phyloP scores from a whole-genome alignment of 2,329 filamentous ascomycete species.

The Verticillium isaacii region DNA sequence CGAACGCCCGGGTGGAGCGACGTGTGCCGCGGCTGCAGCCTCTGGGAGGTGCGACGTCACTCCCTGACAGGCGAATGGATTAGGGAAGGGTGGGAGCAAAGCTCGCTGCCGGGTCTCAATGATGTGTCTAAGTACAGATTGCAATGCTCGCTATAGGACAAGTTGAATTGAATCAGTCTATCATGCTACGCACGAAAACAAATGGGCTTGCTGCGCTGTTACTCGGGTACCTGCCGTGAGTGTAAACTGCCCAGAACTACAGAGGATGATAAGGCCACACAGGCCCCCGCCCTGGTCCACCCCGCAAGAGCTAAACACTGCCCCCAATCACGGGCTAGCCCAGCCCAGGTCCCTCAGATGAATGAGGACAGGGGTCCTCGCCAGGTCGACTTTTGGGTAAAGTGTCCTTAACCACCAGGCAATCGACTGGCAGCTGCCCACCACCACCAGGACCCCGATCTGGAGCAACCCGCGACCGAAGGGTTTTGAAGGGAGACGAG shows the following conservation, averaged over 20 bases:
- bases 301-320: conserved; percentile 1
- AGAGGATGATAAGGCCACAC: neutral
- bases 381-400: conserved; percentile 11
- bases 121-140: conserved; percentile 2
- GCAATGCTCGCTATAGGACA: neutral
- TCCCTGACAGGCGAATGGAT: neutral
- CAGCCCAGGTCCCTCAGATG: neutral
- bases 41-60: neutral
- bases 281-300: neutral
- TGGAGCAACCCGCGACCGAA: neutral
- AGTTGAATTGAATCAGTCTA: neutral
- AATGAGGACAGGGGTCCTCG: neutral
- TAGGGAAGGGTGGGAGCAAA: neutral
- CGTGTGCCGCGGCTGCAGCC: neutral
- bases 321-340: conserved; percentile 10
- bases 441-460: neutral
- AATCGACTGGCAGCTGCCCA: neutral
- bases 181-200: too few species aligned
- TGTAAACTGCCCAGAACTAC: too few species aligned
- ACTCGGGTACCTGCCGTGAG: too few species aligned
- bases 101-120: neutral
- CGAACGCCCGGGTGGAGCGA: neutral
- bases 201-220: too few species aligned
- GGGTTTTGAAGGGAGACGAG: neutral
- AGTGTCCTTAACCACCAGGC: conserved; percentile 11